Conservation (phyloP, 2,329 filamentous ascomycete species). For the Penicillium sp. region DNA sequence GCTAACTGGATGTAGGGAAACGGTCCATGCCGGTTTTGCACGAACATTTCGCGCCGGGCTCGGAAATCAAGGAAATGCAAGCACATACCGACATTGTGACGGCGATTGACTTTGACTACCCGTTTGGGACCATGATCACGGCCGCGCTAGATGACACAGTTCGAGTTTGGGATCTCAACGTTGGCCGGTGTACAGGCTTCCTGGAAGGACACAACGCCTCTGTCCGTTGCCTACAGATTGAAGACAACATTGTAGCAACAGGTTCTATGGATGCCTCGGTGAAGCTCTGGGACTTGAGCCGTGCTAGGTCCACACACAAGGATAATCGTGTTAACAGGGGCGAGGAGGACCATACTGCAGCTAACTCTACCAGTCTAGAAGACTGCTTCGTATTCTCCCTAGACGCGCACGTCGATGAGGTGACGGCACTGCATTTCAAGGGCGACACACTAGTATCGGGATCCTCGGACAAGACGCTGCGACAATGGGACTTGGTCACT, state of each 20-base stretch:
- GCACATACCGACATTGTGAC: conserved; percentile 89
- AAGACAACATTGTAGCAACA: conserved; percentile 93
- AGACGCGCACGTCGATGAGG: conserved; percentile 88
- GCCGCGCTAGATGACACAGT: conserved; percentile 92
- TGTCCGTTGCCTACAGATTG: conserved; percentile 87
- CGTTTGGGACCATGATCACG: conserved; percentile 93
- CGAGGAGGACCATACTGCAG: conserved; percentile 49
- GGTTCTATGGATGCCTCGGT: conserved; percentile 95
- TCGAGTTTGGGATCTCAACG: conserved; percentile 94
- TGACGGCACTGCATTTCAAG: conserved; percentile 90
- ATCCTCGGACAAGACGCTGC: conserved; percentile 93
- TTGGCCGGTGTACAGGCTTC: conserved; percentile 86
- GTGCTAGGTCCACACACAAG: conserved; percentile 74
- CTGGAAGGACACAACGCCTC: conserved; percentile 95
- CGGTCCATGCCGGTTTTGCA: conserved; percentile 90
- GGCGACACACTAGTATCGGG: conserved; percentile 91
- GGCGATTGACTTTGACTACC: conserved; percentile 93
- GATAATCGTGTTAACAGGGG: conserved; percentile 59
- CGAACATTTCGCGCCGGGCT: conserved; percentile 91
- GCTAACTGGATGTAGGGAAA: conserved; percentile 53
- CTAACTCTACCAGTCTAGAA: conserved; percentile 75
- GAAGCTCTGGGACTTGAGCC: conserved; percentile 90
- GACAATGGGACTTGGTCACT: conserved; percentile 96
- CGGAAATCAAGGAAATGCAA: conserved; percentile 83
- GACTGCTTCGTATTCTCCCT: conserved; percentile 90